Evolutionary conservation across 495 filamentous ascomycete genomes (phyloP).

Genomic region (Tetracladium marchalianum): DNA sequence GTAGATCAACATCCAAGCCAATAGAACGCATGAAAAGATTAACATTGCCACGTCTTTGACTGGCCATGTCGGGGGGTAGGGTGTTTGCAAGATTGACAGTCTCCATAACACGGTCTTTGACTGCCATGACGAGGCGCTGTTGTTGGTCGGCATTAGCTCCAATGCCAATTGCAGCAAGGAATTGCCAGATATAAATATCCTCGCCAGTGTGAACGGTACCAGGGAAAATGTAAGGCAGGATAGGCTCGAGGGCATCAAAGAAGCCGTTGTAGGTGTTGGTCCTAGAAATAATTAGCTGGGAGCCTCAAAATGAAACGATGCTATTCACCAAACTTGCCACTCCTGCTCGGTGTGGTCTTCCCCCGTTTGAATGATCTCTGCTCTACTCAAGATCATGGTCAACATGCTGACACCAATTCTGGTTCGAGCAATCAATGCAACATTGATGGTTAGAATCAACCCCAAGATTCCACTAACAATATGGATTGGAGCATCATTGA

Average conservation of each 20-base stretch:
- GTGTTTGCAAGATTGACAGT: slow-evolving; percentile 81
- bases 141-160: slow-evolving; percentile 89
- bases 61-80: slow-evolving; percentile 74
- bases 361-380: slow-evolving; percentile 81
- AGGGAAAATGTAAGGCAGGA: slow-evolving; percentile 76
- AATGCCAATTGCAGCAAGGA: slow-evolving; percentile 86
- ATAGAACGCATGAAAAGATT: slow-evolving; percentile 98
- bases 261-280: slow-evolving; percentile 64
- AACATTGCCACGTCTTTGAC: slow-evolving; percentile 75
- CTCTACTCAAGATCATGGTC: slow-evolving; percentile 89
- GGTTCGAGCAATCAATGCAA: slow-evolving; percentile 67
- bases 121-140: slow-evolving; percentile 83
- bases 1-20: slow-evolving; percentile 88
- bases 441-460: slow-evolving; percentile 70
- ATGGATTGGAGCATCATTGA: slow-evolving; percentile 82
- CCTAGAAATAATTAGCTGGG: slow-evolving; percentile 23
- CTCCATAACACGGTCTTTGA: slow-evolving; percentile 98
- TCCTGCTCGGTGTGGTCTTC: slow-evolving; percentile 57
- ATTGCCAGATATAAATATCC: slow-evolving; percentile 96
- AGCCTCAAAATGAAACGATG: not conserved
- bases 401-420: slow-evolving; percentile 80
- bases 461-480: slow-evolving; percentile 84
- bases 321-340: slow-evolving; percentile 69
- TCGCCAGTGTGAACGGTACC: slow-evolving; percentile 70
- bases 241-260: slow-evolving; percentile 78